phyloP scores from a whole-genome alignment of 345 rosid species.

The Rhodamnia argentea region DNA sequence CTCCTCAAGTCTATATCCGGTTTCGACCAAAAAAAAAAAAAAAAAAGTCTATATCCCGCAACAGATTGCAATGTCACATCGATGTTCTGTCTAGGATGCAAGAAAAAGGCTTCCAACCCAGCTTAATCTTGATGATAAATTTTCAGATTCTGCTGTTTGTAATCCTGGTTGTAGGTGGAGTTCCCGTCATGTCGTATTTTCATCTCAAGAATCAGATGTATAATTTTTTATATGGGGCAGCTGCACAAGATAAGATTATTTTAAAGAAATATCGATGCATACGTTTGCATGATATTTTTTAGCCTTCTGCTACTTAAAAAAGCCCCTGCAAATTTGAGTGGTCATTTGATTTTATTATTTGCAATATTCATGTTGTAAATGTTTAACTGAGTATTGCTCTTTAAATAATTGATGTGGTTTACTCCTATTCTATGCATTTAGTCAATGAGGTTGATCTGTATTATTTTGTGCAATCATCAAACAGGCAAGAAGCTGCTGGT shows the following conservation, averaged over 20 bases:
- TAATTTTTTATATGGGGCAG: neutral
- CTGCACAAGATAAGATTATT: neutral
- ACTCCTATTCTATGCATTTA: neutral
- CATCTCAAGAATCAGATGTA: neutral
- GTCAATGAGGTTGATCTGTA: neutral
- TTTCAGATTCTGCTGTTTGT: neutral
- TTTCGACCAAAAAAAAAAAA: no score
- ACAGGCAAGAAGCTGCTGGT: constrained; percentile 86
- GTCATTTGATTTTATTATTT: neutral
- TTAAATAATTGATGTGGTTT: neutral
- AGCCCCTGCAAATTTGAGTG: neutral
- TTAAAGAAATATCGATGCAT: neutral
- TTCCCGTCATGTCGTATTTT: neutral
- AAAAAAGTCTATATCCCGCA: neutral
- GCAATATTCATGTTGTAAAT: neutral
- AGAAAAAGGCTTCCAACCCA: neutral
- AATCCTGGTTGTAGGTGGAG: neutral
- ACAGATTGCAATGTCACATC: neutral
- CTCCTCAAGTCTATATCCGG: neutral
- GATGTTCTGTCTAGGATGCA: neutral
- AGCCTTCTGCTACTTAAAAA: neutral
- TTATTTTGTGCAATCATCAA: neutral
- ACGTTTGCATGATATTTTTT: neutral
- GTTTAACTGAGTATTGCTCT: neutral
- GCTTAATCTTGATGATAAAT: neutral